phyloP scores from a whole-genome alignment of 1,139 yeast genomes.

The Pneumocystis oryctolagi region DNA sequence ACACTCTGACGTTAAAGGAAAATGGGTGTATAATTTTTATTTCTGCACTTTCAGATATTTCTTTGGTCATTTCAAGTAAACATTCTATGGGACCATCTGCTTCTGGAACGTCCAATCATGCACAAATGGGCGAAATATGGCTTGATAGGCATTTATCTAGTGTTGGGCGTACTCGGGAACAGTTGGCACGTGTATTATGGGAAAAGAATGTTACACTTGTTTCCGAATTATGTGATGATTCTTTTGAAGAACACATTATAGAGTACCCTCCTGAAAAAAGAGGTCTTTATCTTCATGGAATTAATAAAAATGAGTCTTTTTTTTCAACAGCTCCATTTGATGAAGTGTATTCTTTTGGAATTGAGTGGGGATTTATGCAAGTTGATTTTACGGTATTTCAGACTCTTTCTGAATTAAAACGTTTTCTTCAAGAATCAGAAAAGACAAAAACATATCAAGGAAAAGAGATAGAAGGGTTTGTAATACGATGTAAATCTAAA shows the following conservation, averaged over 20 bases:
- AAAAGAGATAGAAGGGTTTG: constrained; percentile 84
- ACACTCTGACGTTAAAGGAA: constrained; percentile 66
- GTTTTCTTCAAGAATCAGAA: constrained; percentile 42
- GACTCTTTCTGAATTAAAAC: constrained; percentile 31
- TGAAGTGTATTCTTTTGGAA: constrained; percentile 45
- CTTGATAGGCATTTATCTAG: constrained; percentile 38
- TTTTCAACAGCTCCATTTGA: constrained; percentile 55
- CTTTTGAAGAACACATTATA: constrained; percentile 85
- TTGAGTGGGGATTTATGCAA: constrained; percentile 48
- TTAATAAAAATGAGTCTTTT: constrained; percentile 50
- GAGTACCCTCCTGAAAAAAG: constrained; percentile 52
- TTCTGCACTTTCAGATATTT: constrained; percentile 51
- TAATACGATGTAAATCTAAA: constrained; percentile 43
- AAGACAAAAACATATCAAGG: constrained; percentile 58
- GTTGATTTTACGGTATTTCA: constrained; percentile 31
- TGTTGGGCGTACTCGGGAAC: constrained; percentile 29
- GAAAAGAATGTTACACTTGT: constrained; percentile 59
- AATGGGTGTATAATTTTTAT: constrained; percentile 87
- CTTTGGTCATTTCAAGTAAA: constrained; percentile 63
- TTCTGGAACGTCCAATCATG: constrained; percentile 26
- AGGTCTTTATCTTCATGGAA: constrained; percentile 81
- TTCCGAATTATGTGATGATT: constrained; percentile 84
- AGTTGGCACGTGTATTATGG: constrained; percentile 44
- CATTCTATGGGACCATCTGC: constrained; percentile 62
- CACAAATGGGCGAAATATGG: constrained; percentile 39